A percentile compares a stretch with the other conserved stretches of the same genome.
Conservation (phyloP, 202 grass and related monocot species). For the Hordeum pubiflorum region DNA sequence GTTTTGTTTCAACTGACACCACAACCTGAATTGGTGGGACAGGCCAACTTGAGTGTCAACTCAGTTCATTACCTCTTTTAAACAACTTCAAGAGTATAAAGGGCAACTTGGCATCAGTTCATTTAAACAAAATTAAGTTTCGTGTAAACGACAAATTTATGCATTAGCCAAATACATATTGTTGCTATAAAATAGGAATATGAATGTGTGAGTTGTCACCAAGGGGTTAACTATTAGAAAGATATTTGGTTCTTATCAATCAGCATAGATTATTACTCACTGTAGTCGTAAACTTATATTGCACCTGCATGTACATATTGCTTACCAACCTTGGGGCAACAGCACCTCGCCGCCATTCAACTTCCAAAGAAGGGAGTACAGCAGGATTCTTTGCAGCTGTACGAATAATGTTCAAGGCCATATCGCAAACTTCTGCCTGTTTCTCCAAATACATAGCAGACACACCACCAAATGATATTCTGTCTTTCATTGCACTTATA, state of each 20-base stretch:
- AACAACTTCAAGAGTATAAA: background rate
- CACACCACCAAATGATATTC: slow-evolving; percentile 52
- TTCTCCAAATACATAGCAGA: slow-evolving; percentile 63
- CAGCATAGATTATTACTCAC: background rate
- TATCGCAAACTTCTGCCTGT: slow-evolving; percentile 39
- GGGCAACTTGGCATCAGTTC: background rate
- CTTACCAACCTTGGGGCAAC: slow-evolving; percentile 66
- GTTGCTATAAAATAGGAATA: background rate
- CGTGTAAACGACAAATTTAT: background rate
- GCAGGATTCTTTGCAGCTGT: slow-evolving; percentile 60
- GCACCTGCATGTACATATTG: slow-evolving; percentile 17
- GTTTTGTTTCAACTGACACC: background rate
- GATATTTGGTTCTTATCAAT: slow-evolving; percentile 8
- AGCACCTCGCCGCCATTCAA: slow-evolving; percentile 67
- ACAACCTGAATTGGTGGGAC: background rate
- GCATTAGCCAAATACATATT: background rate
- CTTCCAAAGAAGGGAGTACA: slow-evolving; percentile 84
- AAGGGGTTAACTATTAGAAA: background rate
- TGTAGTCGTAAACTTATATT: slow-evolving; percentile 15
- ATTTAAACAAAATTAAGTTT: background rate
- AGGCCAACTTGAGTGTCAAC: background rate
- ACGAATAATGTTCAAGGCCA: slow-evolving; percentile 74
- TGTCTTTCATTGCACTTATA: slow-evolving; percentile 46
- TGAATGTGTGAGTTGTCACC: background rate
- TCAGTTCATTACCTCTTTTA: background rate